These are phyloP conservation scores for Diutina catenulata DNA, from an alignment of 1,139 yeast genomes.

Conservation along the genomic window DNA sequence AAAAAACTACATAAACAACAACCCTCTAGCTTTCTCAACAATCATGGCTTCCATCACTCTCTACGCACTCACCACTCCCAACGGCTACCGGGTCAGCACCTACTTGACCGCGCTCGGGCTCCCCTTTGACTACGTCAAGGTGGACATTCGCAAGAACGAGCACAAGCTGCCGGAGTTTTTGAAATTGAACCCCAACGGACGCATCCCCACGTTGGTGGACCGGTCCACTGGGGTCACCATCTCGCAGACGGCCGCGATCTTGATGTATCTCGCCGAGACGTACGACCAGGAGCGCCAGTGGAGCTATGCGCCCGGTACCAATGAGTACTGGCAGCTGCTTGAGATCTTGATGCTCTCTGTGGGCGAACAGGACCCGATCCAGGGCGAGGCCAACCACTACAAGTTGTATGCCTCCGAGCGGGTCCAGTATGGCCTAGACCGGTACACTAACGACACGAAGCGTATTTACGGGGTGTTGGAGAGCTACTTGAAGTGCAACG, in stretches of 20 bases:
- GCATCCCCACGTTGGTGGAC: slow-evolving; percentile 47
- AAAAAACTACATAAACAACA: too few relatives aligned
- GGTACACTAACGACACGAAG: slow-evolving; percentile 39
- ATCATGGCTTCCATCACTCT: too few relatives aligned
- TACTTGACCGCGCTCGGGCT: slow-evolving; percentile 36
- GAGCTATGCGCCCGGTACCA: slow-evolving; percentile 32
- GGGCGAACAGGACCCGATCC: slow-evolving; percentile 52
- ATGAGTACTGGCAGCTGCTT: slow-evolving; percentile 35
- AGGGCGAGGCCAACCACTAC: slow-evolving; percentile 47
- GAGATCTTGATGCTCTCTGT: slow-evolving; percentile 46
- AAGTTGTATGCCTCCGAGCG: slow-evolving; percentile 28
- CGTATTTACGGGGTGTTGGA: slow-evolving; percentile 45
- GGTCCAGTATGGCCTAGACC: slow-evolving; percentile 36
- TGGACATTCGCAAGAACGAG: slow-evolving; percentile 27
- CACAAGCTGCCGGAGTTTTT: slow-evolving; percentile 46
- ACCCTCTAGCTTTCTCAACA: too few relatives aligned
- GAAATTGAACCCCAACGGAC: slow-evolving; percentile 47
- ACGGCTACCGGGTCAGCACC: slow-evolving; percentile 41
- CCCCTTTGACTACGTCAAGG: slow-evolving; percentile 30
- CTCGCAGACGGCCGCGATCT: slow-evolving; percentile 49
- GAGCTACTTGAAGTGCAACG: slow-evolving; percentile 26
- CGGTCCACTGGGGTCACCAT: slow-evolving; percentile 30
- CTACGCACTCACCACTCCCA: slow-evolving; percentile 43
- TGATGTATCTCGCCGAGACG: slow-evolving; percentile 43
- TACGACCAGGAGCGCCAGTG: slow-evolving; percentile 42